Evolutionary conservation across 2,329 filamentous ascomycete genomes (phyloP).

Genomic region (Didymella glomerata): DNA sequence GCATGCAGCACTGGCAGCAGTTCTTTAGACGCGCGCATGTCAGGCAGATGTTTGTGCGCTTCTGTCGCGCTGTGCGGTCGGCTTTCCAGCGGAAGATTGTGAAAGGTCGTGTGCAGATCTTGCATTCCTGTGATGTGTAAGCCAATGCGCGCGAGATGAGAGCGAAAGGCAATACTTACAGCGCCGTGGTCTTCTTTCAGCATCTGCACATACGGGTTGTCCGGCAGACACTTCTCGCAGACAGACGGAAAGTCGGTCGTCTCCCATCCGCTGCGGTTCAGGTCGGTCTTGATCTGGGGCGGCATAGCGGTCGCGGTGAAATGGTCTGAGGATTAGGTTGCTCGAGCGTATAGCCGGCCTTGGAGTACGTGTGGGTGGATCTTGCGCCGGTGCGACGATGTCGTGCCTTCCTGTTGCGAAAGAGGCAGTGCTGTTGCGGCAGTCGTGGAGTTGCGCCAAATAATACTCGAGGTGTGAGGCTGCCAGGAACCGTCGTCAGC

Average conservation of each 20-base stretch:
- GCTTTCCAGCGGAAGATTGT: slow-evolving; percentile 96
- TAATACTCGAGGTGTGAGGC: background rate
- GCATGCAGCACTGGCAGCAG: slow-evolving; percentile 98
- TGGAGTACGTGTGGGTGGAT: slow-evolving; percentile 6
- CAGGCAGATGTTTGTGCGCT: slow-evolving; percentile 92
- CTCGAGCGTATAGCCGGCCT: slow-evolving; percentile 14
- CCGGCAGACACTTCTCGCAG: slow-evolving; percentile 90
- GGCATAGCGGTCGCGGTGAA: slow-evolving; percentile 65
- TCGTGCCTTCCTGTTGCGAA: slow-evolving; percentile 12
- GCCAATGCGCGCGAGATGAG: slow-evolving; percentile 81
- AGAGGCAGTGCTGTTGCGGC: background rate
- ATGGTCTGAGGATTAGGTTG: background rate
- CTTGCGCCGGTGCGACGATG: slow-evolving; percentile 11
- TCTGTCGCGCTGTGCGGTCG: slow-evolving; percentile 89
- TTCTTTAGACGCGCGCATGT: slow-evolving; percentile 98
- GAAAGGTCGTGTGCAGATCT: slow-evolving; percentile 89
- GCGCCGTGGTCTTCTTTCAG: slow-evolving; percentile 95
- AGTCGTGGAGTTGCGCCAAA: slow-evolving; percentile 1
- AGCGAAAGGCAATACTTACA: slow-evolving; percentile 63
- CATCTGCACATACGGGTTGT: slow-evolving; percentile 99
- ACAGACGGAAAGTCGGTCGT: slow-evolving; percentile 89
- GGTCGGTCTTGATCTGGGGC: slow-evolving; percentile 93
- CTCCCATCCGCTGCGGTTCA: slow-evolving; percentile 96
- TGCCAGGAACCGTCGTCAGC: background rate
- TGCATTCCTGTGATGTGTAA: slow-evolving; percentile 56